Evolutionary conservation across 192 early-diverging fungal species (phyloP).

Genomic region (Podila epigama): DNA sequence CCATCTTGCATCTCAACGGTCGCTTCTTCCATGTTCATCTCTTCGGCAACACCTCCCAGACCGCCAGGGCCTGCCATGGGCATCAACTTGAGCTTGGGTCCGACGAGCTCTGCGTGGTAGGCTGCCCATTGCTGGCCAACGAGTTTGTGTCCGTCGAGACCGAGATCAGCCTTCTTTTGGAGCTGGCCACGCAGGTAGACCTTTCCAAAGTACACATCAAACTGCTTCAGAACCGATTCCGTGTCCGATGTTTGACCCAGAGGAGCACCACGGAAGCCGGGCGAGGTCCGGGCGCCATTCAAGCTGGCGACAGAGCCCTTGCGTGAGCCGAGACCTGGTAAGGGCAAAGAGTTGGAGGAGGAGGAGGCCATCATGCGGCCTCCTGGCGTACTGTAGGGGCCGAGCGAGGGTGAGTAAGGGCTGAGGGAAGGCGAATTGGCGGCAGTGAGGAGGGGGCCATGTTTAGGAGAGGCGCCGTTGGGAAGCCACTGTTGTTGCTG

Average conservation of each 20-base stretch:
- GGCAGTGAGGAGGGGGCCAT: constrained; percentile 38
- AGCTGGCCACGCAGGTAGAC: constrained; percentile 77
- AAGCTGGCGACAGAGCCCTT: constrained; percentile 40
- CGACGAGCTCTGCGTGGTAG: constrained; percentile 77
- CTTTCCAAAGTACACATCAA: constrained; percentile 74
- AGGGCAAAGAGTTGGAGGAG: constrained; percentile 25
- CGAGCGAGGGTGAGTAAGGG: constrained; percentile 22
- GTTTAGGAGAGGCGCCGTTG: constrained; percentile 10
- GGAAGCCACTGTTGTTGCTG: constrained; percentile 14
- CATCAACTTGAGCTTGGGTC: constrained; percentile 72
- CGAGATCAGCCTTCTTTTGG: constrained; percentile 70
- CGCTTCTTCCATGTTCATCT: constrained; percentile 81
- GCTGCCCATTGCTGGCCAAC: constrained; percentile 71
- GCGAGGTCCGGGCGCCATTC: constrained; percentile 7
- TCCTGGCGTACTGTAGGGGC: too few relatives aligned
- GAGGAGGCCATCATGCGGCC: too few relatives aligned
- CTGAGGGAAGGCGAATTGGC: constrained; percentile 9
- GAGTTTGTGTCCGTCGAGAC: constrained; percentile 67
- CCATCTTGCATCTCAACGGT: constrained; percentile 65
- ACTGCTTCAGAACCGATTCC: constrained; percentile 57
- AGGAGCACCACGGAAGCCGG: constrained; percentile 44
- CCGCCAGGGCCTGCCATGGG: constrained; percentile 41
- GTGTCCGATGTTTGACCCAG: constrained; percentile 52
- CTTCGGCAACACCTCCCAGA: constrained; percentile 59
- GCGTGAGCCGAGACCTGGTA: constrained; percentile 25